Evolutionary conservation across 768 basidiomycete species (phyloP).

Genomic region (Pisolithus sp.): DNA sequence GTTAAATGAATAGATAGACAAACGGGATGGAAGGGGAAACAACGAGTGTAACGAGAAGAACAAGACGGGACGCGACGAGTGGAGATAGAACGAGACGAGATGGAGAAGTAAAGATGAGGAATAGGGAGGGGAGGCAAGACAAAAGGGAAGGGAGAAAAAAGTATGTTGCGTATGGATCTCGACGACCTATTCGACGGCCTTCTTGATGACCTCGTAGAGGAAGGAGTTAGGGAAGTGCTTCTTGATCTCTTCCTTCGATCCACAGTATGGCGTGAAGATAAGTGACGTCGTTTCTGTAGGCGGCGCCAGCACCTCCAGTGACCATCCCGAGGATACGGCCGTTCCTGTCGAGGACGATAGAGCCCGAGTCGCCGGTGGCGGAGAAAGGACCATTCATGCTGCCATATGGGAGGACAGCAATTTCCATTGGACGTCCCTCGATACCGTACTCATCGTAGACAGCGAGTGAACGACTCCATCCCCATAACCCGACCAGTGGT

Average conservation of each 20-base stretch:
- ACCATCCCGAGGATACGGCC: conserved; percentile 32
- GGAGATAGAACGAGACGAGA: too few relatives aligned
- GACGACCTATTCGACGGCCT: neutral
- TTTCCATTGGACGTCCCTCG: conserved; percentile 5
- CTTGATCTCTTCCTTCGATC: conserved; percentile 26
- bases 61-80: too few relatives aligned
- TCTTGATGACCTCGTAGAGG: conserved; percentile 1
- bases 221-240: conserved; percentile 11
- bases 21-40: too few relatives aligned
- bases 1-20: too few relatives aligned
- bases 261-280: conserved; percentile 33
- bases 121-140: neutral
- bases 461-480: conserved; percentile 11
- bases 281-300: conserved; percentile 23
- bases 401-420: conserved; percentile 4
- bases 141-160: neutral
- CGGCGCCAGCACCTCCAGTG: conserved; percentile 27
- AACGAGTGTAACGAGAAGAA: neutral
- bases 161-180: neutral
- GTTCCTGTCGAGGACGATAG: conserved; percentile 11
- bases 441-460: conserved; percentile 1
- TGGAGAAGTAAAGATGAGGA: too few relatives aligned
- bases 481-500: conserved; percentile 7
- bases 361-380: conserved; percentile 18
- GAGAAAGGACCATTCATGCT: conserved; percentile 12